Base-by-base conservation (phyloP, 2,329 filamentous ascomycete genomes). In the Ceratocystis alfenasii region DNA sequence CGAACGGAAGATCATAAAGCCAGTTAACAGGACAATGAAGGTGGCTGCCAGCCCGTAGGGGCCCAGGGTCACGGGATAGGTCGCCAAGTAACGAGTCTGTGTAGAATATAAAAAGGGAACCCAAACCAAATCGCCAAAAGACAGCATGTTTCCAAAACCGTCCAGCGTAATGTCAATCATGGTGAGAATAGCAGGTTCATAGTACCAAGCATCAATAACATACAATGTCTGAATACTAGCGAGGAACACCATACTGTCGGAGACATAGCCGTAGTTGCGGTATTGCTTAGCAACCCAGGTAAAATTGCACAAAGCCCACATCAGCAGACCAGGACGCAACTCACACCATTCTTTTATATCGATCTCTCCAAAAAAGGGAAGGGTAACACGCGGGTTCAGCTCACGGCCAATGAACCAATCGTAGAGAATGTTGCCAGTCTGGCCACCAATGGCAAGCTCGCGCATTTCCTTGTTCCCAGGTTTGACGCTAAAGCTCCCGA, bases 401-500 rank as follows among this genome's bases (percentile, higher is more conserved):
- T 97, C 93, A 33, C 93, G 89, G 22, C 93, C 93, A 70, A 97
- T 96, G 77, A 91, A 97, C 85, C 90, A 97, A 76, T 97, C 93
- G 75, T 97, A 96, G 46, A 96, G 76, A 69, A 90, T 78, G 75
- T 95, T 96, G 67, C 91, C 92, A 1, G 85, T 86, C 72, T 88
- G 83, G 17, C 91, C 92, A 55, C 92, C 91, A 1, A 84, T 83
- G 0, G 92, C 92, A 6, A 97, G 81, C 74, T 94, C 87, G 50
- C 92, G 88, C 69, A 83, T 78, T 61, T 87, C 81, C 12, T 81
- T 78, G 74, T 95, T 90, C 55, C 83, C 85, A n/a, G 84, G 76
- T 74, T 89, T 88, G 69, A 96, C 88, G 64, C 81, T 81, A 78
- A 96, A 96, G 73, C 89, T 95, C 70, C 82, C 82, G 66, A 89